Percentiles rank a stretch among this genome's conserved stretches.
Conservation (phyloP, 768 basidiomycete species). For the Termitomyces sp. region DNA sequence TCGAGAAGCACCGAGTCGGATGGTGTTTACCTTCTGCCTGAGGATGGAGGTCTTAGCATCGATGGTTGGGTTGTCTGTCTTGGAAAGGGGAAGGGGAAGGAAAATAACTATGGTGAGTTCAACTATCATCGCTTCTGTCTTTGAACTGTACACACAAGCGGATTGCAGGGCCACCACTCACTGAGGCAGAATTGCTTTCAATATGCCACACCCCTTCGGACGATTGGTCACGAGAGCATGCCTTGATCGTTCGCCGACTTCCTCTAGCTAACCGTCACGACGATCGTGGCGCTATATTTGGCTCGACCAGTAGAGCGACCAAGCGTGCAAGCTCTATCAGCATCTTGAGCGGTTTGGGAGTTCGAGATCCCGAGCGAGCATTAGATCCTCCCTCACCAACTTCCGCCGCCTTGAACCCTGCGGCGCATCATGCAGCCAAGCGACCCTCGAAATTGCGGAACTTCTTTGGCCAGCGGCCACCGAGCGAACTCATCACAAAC, state of each 20-base stretch:
- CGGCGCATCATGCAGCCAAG: conserved; percentile 34
- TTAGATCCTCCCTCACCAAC: conserved; percentile 58
- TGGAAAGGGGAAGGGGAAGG: conserved; percentile 42
- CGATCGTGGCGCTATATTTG: conserved; percentile 31
- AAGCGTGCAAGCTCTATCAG: conserved; percentile 95
- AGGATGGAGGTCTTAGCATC: conserved; percentile 72
- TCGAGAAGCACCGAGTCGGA: conserved; percentile 37
- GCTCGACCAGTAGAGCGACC: conserved; percentile 43
- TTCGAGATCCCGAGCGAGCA: conserved; percentile 68
- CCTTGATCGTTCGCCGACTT: conserved; percentile 66
- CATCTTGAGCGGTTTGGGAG: conserved; percentile 90
- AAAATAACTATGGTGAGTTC: conserved; percentile 48
- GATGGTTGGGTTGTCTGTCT: conserved; percentile 90
- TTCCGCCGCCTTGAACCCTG: conserved; percentile 25
- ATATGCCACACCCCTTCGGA: conserved; percentile 81
- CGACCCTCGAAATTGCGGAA: conserved; percentile 76
- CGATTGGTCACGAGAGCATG: conserved; percentile 74
- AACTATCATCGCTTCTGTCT: background rate
- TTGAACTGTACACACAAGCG: background rate
- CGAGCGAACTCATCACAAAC: conserved; percentile 93
- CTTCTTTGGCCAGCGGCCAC: conserved; percentile 97
- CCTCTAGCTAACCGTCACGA: conserved; percentile 36
- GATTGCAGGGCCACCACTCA: conserved; percentile 62
- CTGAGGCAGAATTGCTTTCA: conserved; percentile 73
- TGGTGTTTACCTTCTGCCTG: conserved; percentile 55